These are phyloP conservation scores for Cairneyella variabilis DNA, from an alignment of 495 filamentous ascomycete genomes.

Conservation along the genomic window DNA sequence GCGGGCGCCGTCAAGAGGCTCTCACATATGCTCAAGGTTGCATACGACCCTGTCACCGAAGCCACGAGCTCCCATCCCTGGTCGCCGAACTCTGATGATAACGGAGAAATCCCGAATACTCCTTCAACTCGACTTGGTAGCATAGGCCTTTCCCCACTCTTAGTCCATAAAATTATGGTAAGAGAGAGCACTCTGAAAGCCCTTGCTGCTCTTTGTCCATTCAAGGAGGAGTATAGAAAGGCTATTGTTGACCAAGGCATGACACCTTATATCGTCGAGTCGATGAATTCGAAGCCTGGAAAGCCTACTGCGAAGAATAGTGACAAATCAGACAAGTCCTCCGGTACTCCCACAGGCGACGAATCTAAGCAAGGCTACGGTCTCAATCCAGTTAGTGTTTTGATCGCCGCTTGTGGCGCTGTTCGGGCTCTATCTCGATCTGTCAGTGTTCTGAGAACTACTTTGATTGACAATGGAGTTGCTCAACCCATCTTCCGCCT, in stretches of 20 bases:
- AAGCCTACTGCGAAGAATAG: conserved; percentile 28
- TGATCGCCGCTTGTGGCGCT: conserved; percentile 82
- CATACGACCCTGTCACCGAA: conserved; percentile 45
- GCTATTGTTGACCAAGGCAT: conserved; percentile 75
- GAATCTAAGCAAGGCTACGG: conserved; percentile 28
- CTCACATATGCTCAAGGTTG: conserved; percentile 71
- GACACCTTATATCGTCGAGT: conserved; percentile 77
- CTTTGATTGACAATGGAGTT: conserved; percentile 79
- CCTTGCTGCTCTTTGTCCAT: conserved; percentile 70
- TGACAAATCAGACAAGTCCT: conserved; percentile 24
- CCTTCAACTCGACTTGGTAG: conserved; percentile 42
- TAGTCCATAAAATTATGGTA: conserved; percentile 70
- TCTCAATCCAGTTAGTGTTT: conserved; percentile 55
- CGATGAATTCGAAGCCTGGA: conserved; percentile 58
- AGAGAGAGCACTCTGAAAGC: conserved; percentile 76
- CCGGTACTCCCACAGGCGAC: conserved; percentile 35
- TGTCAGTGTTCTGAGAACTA: conserved; percentile 77
- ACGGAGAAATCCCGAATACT: conserved; percentile 29
- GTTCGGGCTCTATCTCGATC: conserved; percentile 76
- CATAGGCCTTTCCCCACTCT: conserved; percentile 56
- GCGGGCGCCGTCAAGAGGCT: conserved; percentile 69
- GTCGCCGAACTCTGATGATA: conserved; percentile 31
- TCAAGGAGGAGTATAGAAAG: conserved; percentile 83
- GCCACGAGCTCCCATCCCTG: conserved; percentile 37
- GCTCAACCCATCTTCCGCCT: conserved; percentile 75